Evolutionary conservation across 352 stramenopile genomes (phyloP).

Genomic region (Pythium phragmiticola): DNA sequence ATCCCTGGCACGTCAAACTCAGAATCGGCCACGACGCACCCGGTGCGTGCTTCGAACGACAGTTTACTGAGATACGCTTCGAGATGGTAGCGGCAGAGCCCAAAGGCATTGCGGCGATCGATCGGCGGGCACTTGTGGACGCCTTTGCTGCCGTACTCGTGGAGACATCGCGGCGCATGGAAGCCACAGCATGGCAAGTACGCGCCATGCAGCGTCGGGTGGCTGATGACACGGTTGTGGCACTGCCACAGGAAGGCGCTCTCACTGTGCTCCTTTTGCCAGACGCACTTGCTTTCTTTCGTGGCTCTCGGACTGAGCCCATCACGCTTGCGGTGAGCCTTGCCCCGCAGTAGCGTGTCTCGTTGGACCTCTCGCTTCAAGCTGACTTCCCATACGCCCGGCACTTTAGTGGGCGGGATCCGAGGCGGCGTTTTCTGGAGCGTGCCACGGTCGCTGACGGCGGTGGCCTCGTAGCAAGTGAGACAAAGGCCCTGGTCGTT

Average conservation of each 20-base stretch:
- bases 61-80: conserved; percentile 58
- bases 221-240: conserved; percentile 54
- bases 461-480: conserved; percentile 53
- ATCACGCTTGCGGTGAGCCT: neutral
- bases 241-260: conserved; percentile 57
- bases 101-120: conserved; percentile 55
- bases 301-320: conserved; percentile 15
- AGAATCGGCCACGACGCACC: conserved; percentile 43
- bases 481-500: conserved; percentile 63
- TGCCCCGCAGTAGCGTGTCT: conserved; percentile 12
- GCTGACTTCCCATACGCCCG: conserved; percentile 37
- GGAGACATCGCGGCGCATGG: conserved; percentile 56
- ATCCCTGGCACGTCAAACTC: conserved; percentile 68
- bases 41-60: conserved; percentile 45
- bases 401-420: conserved; percentile 36
- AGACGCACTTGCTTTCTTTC: conserved; percentile 39
- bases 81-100: conserved; percentile 70
- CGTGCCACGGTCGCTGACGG: conserved; percentile 35
- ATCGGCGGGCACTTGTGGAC: conserved; percentile 39
- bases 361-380: conserved; percentile 30
- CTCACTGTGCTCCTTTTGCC: conserved; percentile 62
- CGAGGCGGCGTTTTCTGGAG: conserved; percentile 44
- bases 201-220: conserved; percentile 48
- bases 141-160: conserved; percentile 39
- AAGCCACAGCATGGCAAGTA: conserved; percentile 70